Evolutionary conservation across 768 basidiomycete genomes (phyloP), one percentile per base, ranked within the genome.

Genomic region (Clathrus columnatus): DNA sequence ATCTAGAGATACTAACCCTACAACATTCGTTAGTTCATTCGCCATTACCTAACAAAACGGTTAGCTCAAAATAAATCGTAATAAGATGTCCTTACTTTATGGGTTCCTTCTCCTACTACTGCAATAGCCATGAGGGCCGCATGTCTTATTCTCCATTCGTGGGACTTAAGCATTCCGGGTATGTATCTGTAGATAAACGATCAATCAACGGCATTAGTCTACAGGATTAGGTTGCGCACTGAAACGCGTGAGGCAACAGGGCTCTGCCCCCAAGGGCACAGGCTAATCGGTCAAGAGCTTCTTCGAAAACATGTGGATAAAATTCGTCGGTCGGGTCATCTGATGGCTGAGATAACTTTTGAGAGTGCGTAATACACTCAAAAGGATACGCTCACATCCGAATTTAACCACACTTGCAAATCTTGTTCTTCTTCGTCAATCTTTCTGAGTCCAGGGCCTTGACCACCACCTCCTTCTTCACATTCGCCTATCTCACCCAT

Each of bases 91-190:
- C 66, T 21, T 45, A 84, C 82, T 72, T 83, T 84, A 32, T 78
- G 81, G 0, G 87, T 89, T 1, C 91, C 91, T 68, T 93, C 91
- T 0, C 82, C 89, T 50, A 93, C 84, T 0, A 85, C 80, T 0
- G 88, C 88, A 55, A 95, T 85, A 0, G 89, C 88, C 80, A 91
- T 88, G 23, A 94, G 70, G 10, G 87, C 91, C 0, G 89, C 90
- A 62, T 94, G 90, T 26, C 91, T 75, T 24, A 82, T 77, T 51
- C 87, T 76, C 92, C 92, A 95, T 67, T 92, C 87, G 57, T 83
- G 84, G 54, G 79, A 83, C 0, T 77, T 79, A 55, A 93, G 73
- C 84, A 94, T 89, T 0, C 82, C 83, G 0, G 88, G 88, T 14
- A 91, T 89, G 57, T 83, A 82, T 66, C 53, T 54, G 30, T 16